These are phyloP conservation scores for Bryum argenteum DNA, from an alignment of 225 moss, liverwort and hornwort genomes.

Conservation along the genomic window DNA sequence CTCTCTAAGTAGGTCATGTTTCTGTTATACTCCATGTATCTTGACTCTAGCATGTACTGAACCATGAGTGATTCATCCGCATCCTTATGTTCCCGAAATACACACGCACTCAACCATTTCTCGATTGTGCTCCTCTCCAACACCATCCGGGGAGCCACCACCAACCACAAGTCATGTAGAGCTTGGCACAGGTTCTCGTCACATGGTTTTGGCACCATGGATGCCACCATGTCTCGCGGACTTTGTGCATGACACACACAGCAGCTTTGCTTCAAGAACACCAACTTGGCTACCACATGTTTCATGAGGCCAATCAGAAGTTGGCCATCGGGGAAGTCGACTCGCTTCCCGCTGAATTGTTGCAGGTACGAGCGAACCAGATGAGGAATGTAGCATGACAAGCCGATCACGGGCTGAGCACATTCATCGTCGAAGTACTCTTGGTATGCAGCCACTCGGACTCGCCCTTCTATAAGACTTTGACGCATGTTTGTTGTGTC, in stretches of 20 bases:
- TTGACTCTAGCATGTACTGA: neutral
- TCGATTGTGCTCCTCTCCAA: slow-evolving; percentile 11
- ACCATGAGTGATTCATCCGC: slow-evolving; percentile 24
- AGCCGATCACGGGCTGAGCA: slow-evolving; percentile 27
- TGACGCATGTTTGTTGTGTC: slow-evolving; percentile 34
- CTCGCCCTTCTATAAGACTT: slow-evolving; percentile 38
- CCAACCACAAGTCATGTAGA: slow-evolving; percentile 41
- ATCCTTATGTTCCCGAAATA: neutral
- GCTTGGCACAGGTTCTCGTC: slow-evolving; percentile 45
- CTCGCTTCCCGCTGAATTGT: slow-evolving; percentile 11
- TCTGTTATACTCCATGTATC: fast-evolving
- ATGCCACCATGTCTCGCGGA: neutral
- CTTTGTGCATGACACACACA: slow-evolving; percentile 30
- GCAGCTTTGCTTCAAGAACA: slow-evolving; percentile 35
- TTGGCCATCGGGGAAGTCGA: slow-evolving; percentile 26
- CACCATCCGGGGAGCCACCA: slow-evolving; percentile 33
- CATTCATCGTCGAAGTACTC: slow-evolving; percentile 2
- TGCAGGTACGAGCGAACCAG: slow-evolving; percentile 45
- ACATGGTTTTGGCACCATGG: slow-evolving; percentile 46
- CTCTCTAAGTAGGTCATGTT: neutral
- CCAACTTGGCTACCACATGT: slow-evolving; percentile 36
- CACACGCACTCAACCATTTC: slow-evolving; percentile 23
- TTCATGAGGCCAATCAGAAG: slow-evolving; percentile 49
- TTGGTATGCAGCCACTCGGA: slow-evolving; percentile 42
- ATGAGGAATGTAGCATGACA: slow-evolving; percentile 56